phyloP scores from a whole-genome alignment of 139 green algal species.

The Tetradesmus obliquus region DNA sequence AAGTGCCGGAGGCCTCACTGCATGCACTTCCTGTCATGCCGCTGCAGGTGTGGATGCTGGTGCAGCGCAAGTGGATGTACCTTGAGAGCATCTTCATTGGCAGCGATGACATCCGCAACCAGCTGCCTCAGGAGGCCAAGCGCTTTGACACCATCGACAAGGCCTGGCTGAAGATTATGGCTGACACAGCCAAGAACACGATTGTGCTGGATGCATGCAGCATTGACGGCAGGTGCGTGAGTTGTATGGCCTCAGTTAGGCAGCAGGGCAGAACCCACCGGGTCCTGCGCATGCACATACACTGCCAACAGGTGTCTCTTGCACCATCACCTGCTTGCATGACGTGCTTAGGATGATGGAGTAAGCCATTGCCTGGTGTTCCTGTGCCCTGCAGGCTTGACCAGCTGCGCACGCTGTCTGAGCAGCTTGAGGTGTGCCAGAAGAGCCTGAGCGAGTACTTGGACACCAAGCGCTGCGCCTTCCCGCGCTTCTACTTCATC shows the following conservation, averaged over 20 bases:
- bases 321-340: background rate
- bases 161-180: conserved; percentile 93
- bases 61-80: conserved; percentile 91
- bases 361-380: background rate
- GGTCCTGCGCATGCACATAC: background rate
- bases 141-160: conserved; percentile 97
- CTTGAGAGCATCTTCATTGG: conserved; percentile 81
- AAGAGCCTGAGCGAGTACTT: conserved; percentile 95
- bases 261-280: background rate
- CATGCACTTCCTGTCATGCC: background rate
- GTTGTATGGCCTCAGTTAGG: background rate
- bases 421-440: conserved; percentile 97
- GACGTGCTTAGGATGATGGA: background rate
- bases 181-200: conserved; percentile 78
- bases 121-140: conserved; percentile 95
- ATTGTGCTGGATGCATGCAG: conserved; percentile 90
- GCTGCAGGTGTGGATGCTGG: conserved; percentile 92
- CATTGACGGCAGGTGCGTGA: conserved; percentile 34
- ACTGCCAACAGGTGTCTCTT: background rate
- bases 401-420: conserved; percentile 70
- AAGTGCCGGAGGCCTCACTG: background rate
- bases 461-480: conserved; percentile 95
- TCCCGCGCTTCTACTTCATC: conserved; percentile 99
- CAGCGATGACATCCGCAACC: conserved; percentile 94
- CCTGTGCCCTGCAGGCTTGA: conserved; percentile 15